Evolutionary conservation across 2,329 filamentous ascomycete species (phyloP).

Genomic region (Fusarium sp.): DNA sequence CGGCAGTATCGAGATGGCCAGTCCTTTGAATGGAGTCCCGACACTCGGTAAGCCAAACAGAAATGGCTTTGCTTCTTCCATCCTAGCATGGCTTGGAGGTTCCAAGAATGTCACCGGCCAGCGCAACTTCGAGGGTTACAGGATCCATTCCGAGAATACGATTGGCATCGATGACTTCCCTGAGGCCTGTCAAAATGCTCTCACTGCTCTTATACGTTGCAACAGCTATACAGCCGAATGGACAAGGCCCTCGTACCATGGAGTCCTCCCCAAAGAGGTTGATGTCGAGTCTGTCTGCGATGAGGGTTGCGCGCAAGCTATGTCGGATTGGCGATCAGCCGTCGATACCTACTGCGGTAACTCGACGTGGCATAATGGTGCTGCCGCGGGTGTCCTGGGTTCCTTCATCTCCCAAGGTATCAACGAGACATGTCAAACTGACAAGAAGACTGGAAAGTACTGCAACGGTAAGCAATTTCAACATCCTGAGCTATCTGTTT

Average conservation of each 20-base stretch:
- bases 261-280: neutral
- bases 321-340: neutral
- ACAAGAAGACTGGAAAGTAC: conserved; percentile 18
- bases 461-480: conserved; percentile 24
- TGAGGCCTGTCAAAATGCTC: conserved; percentile 6
- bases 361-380: conserved; percentile 4
- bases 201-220: conserved; percentile 9
- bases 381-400: neutral
- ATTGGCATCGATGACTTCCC: neutral
- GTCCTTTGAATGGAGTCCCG: conserved; percentile 8
- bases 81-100: conserved; percentile 34
- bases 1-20: conserved; percentile 32
- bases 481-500: neutral
- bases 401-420: conserved; percentile 12
- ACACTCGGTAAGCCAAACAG: conserved; percentile 19
- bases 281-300: conserved; percentile 1
- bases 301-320: neutral
- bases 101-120: conserved; percentile 11
- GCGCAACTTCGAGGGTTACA: conserved; percentile 26
- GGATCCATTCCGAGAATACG: neutral
- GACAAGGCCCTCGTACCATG: neutral
- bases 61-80: conserved; percentile 33
- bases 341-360: conserved; percentile 2
- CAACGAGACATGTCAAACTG: conserved; percentile 18
- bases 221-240: neutral